phyloP scores from a whole-genome alignment of 805 yeast species.

The Teunomyces stri region DNA sequence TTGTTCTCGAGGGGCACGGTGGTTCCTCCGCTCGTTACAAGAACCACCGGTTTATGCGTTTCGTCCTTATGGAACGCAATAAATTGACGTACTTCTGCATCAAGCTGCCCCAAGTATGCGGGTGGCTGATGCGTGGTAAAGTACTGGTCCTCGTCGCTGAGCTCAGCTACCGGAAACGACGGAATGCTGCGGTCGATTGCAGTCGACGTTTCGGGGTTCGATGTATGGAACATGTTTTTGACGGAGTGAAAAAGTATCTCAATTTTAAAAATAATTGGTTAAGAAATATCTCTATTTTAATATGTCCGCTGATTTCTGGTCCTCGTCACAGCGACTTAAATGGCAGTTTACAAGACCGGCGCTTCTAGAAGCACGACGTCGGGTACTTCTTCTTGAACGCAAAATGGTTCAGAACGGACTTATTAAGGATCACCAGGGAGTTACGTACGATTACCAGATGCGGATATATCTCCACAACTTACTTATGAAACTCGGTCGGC shows the following conservation, averaged over 20 bases:
- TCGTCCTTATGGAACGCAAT: constrained; percentile 49
- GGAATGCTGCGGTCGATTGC: constrained; percentile 82
- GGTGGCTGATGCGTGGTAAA: constrained; percentile 76
- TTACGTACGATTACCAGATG: constrained; percentile 57
- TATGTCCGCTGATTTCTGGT: constrained; percentile 86
- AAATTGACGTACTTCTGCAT: constrained; percentile 57
- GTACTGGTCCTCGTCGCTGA: constrained; percentile 71
- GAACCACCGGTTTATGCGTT: constrained; percentile 55
- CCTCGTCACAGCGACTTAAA: constrained; percentile 70
- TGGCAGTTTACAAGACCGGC: constrained; percentile 79
- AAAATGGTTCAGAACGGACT: constrained; percentile 44
- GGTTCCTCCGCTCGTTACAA: constrained; percentile 96
- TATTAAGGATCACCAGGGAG: constrained; percentile 42
- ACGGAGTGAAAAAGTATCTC: too few relatives aligned
- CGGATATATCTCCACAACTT: constrained; percentile 77
- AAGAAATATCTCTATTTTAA: too few relatives aligned
- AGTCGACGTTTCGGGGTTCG: constrained; percentile 62
- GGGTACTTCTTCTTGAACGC: constrained; percentile 37
- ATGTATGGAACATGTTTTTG: constrained; percentile 39
- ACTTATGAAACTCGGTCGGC: constrained; percentile 72
- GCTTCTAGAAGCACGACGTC: constrained; percentile 47
- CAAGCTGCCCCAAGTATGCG: constrained; percentile 61
- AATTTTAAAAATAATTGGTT: too few relatives aligned
- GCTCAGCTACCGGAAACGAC: constrained; percentile 73
- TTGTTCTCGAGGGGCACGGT: constrained; percentile 97